Percentiles rank a stretch among this genome's conserved stretches.
These are phyloP conservation scores for Phytophthora sp. DNA, from an alignment of 352 stramenopile genomes.

Conservation along the genomic window DNA sequence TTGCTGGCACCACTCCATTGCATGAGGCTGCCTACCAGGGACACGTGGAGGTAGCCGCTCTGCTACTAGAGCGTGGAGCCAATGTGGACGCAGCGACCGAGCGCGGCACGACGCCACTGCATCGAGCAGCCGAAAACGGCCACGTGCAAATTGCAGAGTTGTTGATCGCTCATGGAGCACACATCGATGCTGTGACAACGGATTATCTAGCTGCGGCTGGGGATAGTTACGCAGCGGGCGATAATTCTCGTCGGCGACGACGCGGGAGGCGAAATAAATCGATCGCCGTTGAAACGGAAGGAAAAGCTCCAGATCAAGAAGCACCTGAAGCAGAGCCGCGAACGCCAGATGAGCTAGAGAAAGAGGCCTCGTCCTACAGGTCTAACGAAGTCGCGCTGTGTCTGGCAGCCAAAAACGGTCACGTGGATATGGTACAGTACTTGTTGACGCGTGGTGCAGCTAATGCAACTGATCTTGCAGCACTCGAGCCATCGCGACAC, in stretches of 20 bases:
- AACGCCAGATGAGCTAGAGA: conserved; percentile 32
- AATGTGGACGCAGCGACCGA: conserved; percentile 59
- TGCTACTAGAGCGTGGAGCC: conserved; percentile 48
- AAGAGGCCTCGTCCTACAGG: conserved; percentile 25
- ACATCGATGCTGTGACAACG: conserved; percentile 63
- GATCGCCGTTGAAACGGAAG: conserved; percentile 29
- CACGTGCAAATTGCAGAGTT: conserved; percentile 58
- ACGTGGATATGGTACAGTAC: conserved; percentile 61
- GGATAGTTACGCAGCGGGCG: conserved; percentile 7
- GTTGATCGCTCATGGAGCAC: conserved; percentile 55
- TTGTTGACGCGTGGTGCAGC: conserved; percentile 35
- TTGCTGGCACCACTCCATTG: conserved; percentile 52
- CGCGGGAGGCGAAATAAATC: conserved; percentile 33
- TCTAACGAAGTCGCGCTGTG: conserved; percentile 49
- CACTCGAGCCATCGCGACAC: conserved; percentile 39
- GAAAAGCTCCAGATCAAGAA: conserved; percentile 19
- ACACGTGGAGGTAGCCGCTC: conserved; percentile 47
- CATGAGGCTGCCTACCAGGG: conserved; percentile 59
- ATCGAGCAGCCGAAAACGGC: conserved; percentile 58
- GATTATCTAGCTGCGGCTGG: conserved; percentile 48
- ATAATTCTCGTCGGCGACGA: conserved; percentile 20
- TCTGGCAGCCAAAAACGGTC: conserved; percentile 57
- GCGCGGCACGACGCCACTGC: conserved; percentile 56
- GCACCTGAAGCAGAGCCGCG: conserved; percentile 11
- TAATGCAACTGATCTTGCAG: conserved; percentile 29